A percentile compares a stretch with the other conserved stretches of the same genome.
Conservation (phyloP, 768 basidiomycete species). For the Strobilomyces confusus region DNA sequence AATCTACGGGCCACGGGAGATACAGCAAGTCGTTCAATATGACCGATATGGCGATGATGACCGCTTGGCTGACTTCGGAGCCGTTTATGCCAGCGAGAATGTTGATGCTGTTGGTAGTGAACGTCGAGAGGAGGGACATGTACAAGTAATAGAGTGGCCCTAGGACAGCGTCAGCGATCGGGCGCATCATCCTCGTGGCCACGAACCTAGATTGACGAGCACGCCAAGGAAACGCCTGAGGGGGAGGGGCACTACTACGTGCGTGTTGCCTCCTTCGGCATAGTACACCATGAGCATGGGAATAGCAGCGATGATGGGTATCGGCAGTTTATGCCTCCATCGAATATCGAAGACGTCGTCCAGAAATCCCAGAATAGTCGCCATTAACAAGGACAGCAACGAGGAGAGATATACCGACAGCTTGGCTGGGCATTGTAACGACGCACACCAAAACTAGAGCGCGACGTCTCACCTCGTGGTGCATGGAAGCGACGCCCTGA, state of each 20-base stretch:
- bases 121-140: conserved; percentile 94
- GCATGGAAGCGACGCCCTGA: conserved; percentile 51
- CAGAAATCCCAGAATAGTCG: conserved; percentile 91
- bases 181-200: background rate
- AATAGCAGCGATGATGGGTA: conserved; percentile 93
- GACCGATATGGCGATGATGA: conserved; percentile 89
- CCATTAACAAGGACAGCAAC: conserved; percentile 85
- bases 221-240: conserved; percentile 69
- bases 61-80: conserved; percentile 88
- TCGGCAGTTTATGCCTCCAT: conserved; percentile 96
- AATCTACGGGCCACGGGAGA: conserved; percentile 82
- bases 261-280: conserved; percentile 89
- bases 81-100: conserved; percentile 98
- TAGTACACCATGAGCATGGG: conserved; percentile 96
- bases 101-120: conserved; percentile 97
- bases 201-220: conserved; percentile 86
- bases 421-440: conserved; percentile 34
- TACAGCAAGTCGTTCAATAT: conserved; percentile 90
- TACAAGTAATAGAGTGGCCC: conserved; percentile 95
- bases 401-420: conserved; percentile 92
- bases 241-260: conserved; percentile 89
- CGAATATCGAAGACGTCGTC: conserved; percentile 99
- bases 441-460: background rate
- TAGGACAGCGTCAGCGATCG: conserved; percentile 30
- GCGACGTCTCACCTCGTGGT: conserved; percentile 61